Evolutionary conservation across 495 filamentous ascomycete genomes (phyloP), one percentile per base, ranked within the genome.

Genomic region (Podospora comata): DNA sequence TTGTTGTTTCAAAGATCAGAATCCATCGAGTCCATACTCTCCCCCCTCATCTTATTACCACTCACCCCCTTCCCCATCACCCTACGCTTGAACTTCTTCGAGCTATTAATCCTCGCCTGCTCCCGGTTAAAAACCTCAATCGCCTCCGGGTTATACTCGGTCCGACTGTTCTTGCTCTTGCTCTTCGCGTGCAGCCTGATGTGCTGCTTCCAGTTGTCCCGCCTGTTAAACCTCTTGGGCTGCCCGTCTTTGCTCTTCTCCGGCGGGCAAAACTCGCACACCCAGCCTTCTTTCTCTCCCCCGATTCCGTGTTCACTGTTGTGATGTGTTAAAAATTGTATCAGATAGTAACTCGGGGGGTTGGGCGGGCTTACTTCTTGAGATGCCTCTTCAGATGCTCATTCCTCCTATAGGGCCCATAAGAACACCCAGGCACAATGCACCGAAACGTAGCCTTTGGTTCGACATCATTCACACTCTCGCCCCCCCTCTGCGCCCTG

Each of bases 321-420:
- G 23, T 23, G 23, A 23, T 23, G 7, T 27, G 6, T 59, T 20
- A 20, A 2, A 57, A 57, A 5, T 16, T 18, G 53, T 58, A 23
- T 23, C 23, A 23, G 23, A 23, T 23, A 23, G 23, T 23, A 23
- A 2, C 23, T 23, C 1, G 23, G 23, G 23, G 23, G 23, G 23
- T 23, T 23, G 30, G 30, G 54, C 15, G 23, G 53, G 65, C 80
- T 76, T 72, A 81, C 80, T 83, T 87, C 68, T 83, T 81, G 73
- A 85, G 83, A 72, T 91, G 89, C 18, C 88, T 80, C 75, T 89
- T 89, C 1, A 90, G 74, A 67, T 91, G 88, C 67, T 91, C 88
- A 48, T 85, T 84, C 59, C 88, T 75, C 76, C 85, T 85, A 68
- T 89, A 91, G 0, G 59, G 62, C 28, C 80, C 79, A 0, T 80